A percentile compares a stretch with the other conserved stretches of the same genome.
Evolutionary conservation across 139 green algal species (phyloP).

Genomic region (Dunaliella sp.): DNA sequence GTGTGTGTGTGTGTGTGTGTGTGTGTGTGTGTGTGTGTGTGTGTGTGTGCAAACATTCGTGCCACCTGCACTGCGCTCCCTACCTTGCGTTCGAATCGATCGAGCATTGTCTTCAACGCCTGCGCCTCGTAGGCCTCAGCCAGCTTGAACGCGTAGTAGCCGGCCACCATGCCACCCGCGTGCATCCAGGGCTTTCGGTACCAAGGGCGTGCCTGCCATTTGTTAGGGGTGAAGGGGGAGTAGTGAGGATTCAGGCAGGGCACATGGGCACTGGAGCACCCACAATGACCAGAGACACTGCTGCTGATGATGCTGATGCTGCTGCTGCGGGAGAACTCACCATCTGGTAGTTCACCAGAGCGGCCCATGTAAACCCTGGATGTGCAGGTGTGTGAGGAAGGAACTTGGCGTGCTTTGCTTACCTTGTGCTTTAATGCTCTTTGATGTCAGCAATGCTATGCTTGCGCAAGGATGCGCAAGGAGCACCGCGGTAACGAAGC

Average conservation of each 20-base stretch:
- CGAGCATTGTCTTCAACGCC: constrained; percentile 30
- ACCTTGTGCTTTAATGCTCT: background rate
- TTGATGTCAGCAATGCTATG: background rate
- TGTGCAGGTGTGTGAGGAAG: background rate
- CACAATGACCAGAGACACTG: no score
- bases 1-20: background rate
- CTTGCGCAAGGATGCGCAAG: no score
- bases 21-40: background rate
- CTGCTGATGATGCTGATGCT: no score
- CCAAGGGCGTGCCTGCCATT: constrained; percentile 22
- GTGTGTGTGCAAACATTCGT: background rate
- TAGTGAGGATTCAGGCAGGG: no score
- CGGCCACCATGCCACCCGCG: constrained; percentile 27
- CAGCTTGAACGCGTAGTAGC: constrained; percentile 33
- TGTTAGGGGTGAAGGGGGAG: no score
- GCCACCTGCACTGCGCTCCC: constrained; percentile 9
- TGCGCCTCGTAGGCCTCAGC: constrained; percentile 30
- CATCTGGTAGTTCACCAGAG: constrained; percentile 5
- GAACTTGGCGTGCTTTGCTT: background rate
- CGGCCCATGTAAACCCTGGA: constrained; percentile 4
- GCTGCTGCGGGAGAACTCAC: no score
- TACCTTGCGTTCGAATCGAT: constrained; percentile 41
- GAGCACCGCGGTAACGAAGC: background rate
- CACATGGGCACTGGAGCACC: no score
- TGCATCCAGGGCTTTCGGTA: constrained; percentile 38